Conservation (phyloP, 2,329 filamentous ascomycete genomes). For the Sporothrix pallida region DNA sequence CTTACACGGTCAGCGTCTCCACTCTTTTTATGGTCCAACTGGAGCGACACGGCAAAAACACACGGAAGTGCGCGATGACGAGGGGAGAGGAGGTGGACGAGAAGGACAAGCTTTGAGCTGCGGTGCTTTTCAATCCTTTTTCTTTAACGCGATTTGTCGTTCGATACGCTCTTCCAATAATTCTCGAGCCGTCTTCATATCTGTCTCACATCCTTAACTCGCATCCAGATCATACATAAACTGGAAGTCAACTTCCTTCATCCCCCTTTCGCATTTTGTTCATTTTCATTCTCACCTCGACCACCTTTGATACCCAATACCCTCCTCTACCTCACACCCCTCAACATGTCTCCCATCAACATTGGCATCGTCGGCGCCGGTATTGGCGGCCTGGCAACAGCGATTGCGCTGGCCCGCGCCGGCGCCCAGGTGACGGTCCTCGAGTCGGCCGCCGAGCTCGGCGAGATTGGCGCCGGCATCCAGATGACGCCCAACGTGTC, state of each 20-base stretch:
- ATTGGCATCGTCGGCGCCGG: constrained; percentile 31
- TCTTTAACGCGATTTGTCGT: too few species aligned
- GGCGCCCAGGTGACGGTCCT: constrained; percentile 47
- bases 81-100: background rate
- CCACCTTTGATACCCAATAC: background rate
- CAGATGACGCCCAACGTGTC: constrained; percentile 52
- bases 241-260: background rate
- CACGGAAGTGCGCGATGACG: background rate
- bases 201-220: background rate
- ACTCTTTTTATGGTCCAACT: background rate
- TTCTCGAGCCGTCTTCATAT: background rate
- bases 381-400: constrained; percentile 37
- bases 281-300: background rate
- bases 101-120: too few species aligned
- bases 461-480: constrained; percentile 46
- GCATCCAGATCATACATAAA: background rate
- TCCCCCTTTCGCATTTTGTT: background rate
- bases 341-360: constrained; percentile 17
- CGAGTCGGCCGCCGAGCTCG: constrained; percentile 49
- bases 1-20: constrained; percentile 17
- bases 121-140: too few species aligned
- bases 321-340: background rate
- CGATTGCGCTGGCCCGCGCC: constrained; percentile 50
- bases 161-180: too few species aligned
- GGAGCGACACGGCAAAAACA: background rate